These are phyloP conservation scores for Ceratobasidium sp. DNA, from an alignment of 1,284 basidiomycete species.

Conservation along the genomic window DNA sequence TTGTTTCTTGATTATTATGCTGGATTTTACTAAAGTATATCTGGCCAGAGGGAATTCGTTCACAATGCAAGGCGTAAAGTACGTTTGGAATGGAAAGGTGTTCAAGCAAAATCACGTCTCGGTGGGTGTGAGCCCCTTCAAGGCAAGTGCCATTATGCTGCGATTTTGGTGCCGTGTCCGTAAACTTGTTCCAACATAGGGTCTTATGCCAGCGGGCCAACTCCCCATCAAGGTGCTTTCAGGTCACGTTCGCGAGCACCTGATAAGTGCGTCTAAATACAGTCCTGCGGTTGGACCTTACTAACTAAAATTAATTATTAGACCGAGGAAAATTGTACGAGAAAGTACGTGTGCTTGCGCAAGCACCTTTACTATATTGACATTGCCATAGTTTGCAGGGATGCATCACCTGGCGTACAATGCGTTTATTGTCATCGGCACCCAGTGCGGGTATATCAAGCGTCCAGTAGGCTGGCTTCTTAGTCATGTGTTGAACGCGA, in stretches of 20 bases:
- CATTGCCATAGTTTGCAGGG: constrained; percentile 16
- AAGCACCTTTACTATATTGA: not conserved
- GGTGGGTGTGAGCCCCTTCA: constrained; percentile 9
- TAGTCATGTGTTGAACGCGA: no score
- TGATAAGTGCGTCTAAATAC: constrained; percentile 4
- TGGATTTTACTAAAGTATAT: not conserved
- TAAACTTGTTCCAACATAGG: constrained; percentile 3
- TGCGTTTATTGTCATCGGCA: constrained; percentile 18
- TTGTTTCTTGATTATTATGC: not conserved
- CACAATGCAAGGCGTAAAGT: constrained; percentile 23
- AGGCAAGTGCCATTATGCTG: constrained; percentile 5
- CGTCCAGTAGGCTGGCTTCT: constrained; percentile 1
- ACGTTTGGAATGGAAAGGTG: constrained; percentile 36
- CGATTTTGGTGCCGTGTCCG: not conserved
- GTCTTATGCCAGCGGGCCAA: constrained; percentile 28
- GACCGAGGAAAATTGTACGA: constrained; percentile 36
- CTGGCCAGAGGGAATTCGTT: constrained; percentile 24
- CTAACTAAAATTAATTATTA: no score
- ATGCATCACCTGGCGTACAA: constrained; percentile 27
- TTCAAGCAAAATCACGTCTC: constrained; percentile 25
- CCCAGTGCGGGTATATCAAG: constrained; percentile 7
- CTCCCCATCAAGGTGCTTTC: constrained; percentile 34
- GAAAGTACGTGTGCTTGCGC: constrained; percentile 7
- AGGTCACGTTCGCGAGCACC: constrained; percentile 8
- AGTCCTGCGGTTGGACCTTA: no score